Evolutionary conservation across 257 asterid genomes (phyloP).

Genomic region (Penstemon eatonii): DNA sequence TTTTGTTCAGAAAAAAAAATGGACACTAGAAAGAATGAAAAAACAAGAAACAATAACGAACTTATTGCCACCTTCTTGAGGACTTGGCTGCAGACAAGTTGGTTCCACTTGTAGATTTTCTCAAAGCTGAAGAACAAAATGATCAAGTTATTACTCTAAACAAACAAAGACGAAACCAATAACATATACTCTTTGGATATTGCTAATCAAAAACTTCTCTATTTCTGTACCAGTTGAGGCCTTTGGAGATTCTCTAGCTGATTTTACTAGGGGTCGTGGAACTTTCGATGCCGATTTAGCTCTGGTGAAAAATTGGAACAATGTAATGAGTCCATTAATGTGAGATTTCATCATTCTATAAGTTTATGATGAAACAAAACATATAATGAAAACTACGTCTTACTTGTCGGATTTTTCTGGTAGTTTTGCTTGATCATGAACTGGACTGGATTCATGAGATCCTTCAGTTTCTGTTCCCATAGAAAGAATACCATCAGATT

Average conservation of each 20-base stretch:
- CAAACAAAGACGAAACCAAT: not conserved
- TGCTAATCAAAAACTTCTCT: not conserved
- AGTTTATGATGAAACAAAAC: not conserved
- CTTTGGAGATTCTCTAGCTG: slow-evolving; percentile 35
- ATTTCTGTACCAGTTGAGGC: slow-evolving; percentile 40
- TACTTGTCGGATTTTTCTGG: slow-evolving; percentile 35
- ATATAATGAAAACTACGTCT: slow-evolving; percentile 7
- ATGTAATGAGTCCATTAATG: not conserved
- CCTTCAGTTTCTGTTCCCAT: slow-evolving; percentile 53
- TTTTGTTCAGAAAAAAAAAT: not conserved
- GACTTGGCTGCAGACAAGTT: slow-evolving; percentile 29
- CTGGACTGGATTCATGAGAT: slow-evolving; percentile 27
- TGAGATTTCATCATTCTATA: not conserved
- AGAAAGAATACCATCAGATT: slow-evolving; percentile 38
- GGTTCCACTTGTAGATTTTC: slow-evolving; percentile 40
- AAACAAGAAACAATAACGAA: not conserved
- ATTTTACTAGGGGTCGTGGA: slow-evolving; percentile 33
- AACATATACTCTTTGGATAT: not conserved
- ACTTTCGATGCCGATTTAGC: slow-evolving; percentile 32
- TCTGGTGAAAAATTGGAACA: slow-evolving; percentile 28
- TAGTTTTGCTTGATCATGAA: slow-evolving; percentile 34
- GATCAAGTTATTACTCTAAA: not conserved
- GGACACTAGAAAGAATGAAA: slow-evolving; percentile 7
- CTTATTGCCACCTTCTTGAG: slow-evolving; percentile 40
- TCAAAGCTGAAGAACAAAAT: slow-evolving; percentile 43